A percentile compares a stretch with the other conserved stretches of the same genome.
Evolutionary conservation across 169 alveolate species (phyloP).

Genomic region (Plasmodium ovale): DNA sequence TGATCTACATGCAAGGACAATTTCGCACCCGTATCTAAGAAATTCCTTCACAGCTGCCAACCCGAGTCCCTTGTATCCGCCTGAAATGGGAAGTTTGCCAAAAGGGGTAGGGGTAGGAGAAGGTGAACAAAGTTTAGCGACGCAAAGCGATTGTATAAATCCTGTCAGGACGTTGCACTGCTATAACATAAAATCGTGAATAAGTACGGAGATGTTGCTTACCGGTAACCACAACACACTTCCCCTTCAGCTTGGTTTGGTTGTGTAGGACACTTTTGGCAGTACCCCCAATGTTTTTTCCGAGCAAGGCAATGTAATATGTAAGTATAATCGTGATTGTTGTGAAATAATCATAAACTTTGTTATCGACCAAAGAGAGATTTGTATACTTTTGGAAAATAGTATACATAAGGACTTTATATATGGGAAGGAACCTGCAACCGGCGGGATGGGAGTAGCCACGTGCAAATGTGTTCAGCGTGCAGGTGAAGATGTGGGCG

Average conservation of each 20-base stretch:
- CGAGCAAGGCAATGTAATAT: conserved; percentile 3
- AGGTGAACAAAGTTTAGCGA: no score
- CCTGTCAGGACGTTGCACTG: no score
- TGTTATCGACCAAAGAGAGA: conserved; percentile 2
- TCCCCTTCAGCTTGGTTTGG: conserved; percentile 24
- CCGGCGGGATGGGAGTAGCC: no score
- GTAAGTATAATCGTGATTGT: conserved; percentile 23
- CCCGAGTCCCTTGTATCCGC: conserved; percentile 68
- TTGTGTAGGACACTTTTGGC: conserved; percentile 16
- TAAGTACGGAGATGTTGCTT: neutral
- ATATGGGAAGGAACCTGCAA: conserved; percentile 59
- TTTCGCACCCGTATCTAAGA: conserved; percentile 43
- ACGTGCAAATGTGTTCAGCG: neutral
- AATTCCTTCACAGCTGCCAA: conserved; percentile 67
- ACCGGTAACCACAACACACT: conserved; percentile 66
- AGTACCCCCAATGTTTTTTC: conserved; percentile 58
- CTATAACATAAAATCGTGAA: neutral
- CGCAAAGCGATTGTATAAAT: no score
- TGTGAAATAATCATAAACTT: conserved; percentile 43
- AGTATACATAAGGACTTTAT: conserved; percentile 16
- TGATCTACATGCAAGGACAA: conserved; percentile 58
- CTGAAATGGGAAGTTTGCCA: conserved; percentile 6
- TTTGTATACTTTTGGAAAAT: conserved; percentile 10
- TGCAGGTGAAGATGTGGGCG: neutral
- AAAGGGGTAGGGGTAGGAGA: no score